Base-by-base conservation (phyloP, 2,329 filamentous ascomycete genomes). In the Ascochyta lentis region DNA sequence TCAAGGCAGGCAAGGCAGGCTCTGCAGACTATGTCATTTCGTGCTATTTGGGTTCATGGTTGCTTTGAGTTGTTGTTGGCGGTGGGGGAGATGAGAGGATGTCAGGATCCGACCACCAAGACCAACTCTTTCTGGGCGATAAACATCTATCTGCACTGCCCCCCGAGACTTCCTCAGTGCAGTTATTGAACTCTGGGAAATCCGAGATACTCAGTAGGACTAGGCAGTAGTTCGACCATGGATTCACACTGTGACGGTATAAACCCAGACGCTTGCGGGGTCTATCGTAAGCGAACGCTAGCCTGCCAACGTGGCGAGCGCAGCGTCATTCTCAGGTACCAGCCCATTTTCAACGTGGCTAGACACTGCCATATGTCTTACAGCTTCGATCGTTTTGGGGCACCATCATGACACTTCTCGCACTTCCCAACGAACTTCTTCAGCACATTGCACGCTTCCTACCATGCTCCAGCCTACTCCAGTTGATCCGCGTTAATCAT, bases 361-460 rank as follows among this genome's bases (percentile, higher is more conserved):
- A 15, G 31, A 15, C 31, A 34, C 31, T 34, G 15, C 15, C 31
- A n/a, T 34, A 13, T 34, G 13, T 35, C 15, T 35, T n/a, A 19
- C n/a, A 35, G 7, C 33, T 35, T 35, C 15, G n/a, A n/a, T 16
- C 33, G n/a, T 31, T 31, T 31, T 15, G 4, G 10, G 3, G 29
- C 6, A 35, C 15, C 33, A 35, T 23, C n/a, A 56, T 56, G 53
- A 47, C 47, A 43, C 31, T 56, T 7, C 47, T 56, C 9, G 42
- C 41, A 23, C 62, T 69, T 16, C 64, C 66, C 13, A 56, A 47
- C 6, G 65, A 69, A 50, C 55, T 69, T 10, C 57, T 68, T 8
- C 64, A 65, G 37, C 56, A 61, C 9, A 60, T 68, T 12, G 64
- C 65, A 24, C 29, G 58, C 42, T 61, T 55, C 22, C 33, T 64